These are phyloP conservation scores for Wilhelminamyces savonicus DNA, from an alignment of 805 yeast genomes.

Conservation along the genomic window DNA sequence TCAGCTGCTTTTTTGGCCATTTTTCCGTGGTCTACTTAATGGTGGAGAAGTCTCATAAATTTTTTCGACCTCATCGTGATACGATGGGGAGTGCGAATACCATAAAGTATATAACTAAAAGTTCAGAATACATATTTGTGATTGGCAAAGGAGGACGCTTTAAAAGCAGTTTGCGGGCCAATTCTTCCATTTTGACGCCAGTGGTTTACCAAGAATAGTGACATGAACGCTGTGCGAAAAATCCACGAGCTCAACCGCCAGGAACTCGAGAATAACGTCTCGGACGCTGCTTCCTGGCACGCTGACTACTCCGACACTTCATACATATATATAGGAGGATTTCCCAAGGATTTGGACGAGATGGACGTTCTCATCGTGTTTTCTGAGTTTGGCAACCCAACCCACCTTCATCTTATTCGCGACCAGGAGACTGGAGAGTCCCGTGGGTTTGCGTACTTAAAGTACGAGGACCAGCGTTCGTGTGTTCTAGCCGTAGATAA, in stretches of 20 bases:
- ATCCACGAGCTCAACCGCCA: constrained; percentile 55
- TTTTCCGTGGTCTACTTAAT: too few relatives aligned
- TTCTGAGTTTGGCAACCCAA: constrained; percentile 86
- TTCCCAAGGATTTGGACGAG: constrained; percentile 61
- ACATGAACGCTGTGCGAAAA: too few relatives aligned
- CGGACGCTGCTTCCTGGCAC: constrained; percentile 81
- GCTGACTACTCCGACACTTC: constrained; percentile 72
- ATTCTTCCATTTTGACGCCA: too few relatives aligned
- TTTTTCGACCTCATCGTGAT: too few relatives aligned
- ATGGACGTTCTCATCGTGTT: constrained; percentile 72
- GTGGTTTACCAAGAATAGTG: too few relatives aligned
- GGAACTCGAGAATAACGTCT: constrained; percentile 58
- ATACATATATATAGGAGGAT: constrained; percentile 69
- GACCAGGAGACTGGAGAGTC: constrained; percentile 57
- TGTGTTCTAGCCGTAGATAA: constrained; percentile 86
- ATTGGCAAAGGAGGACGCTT: too few relatives aligned
- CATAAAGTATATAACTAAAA: too few relatives aligned
- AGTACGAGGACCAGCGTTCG: constrained; percentile 76
- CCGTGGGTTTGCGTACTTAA: constrained; percentile 73
- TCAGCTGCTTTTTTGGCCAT: too few relatives aligned
- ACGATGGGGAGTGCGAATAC: too few relatives aligned
- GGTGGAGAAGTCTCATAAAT: too few relatives aligned
- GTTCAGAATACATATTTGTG: too few relatives aligned
- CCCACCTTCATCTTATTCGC: constrained; percentile 62
- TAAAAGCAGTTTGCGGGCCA: too few relatives aligned